Base-by-base conservation (phyloP, 768 basidiomycete species). In the Pleurotus sapidus region DNA sequence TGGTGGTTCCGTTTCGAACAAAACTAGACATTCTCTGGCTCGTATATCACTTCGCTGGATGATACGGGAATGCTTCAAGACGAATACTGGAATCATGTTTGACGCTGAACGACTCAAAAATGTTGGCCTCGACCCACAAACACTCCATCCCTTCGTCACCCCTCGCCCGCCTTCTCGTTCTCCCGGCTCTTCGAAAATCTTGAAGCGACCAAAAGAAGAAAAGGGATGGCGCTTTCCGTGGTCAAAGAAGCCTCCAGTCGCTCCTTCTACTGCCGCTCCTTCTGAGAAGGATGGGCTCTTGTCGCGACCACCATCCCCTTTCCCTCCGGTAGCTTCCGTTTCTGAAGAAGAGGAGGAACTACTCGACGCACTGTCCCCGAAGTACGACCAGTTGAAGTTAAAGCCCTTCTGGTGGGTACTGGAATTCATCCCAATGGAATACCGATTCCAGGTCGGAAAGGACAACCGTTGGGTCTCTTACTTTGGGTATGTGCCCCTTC, bases 11-110 rank as follows among this genome's bases (percentile, higher is more conserved):
- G 69, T 71, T 14, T 57, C 61, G 14, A 82, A 84, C 63, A 73
- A 72, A 30, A 77, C 75, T 0, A 68, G 71, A 1, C 67, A 82
- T 49, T 73, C 75, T 3, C 78, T 87, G 0, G 77, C 84, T 0
- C 75, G 81, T 50, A 82, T 85, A 42, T 67, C 84, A 3, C 74
- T 87, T 2, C 76, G 79, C 1, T 87, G 89, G 89, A 88, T 91
- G 87, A 70, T 91, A 27, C 81, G 88, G 30, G 83, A 90, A 63
- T 83, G 80, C 62, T 86, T 89, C 77, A 77, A 77, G 56, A 66
- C 80, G 7, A 71, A 84, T 0, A 77, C 83, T 0, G 87, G 86
- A 0, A 86, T 89, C 43, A 71, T 87, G 62, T 89, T 89, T 69
- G 68, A 80, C 37, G 67, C 77, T 0, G 70, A 76, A 9, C 69